Evolutionary conservation across 2,329 filamentous ascomycete genomes (phyloP).

Genomic region (Metarhizium robertsii): DNA sequence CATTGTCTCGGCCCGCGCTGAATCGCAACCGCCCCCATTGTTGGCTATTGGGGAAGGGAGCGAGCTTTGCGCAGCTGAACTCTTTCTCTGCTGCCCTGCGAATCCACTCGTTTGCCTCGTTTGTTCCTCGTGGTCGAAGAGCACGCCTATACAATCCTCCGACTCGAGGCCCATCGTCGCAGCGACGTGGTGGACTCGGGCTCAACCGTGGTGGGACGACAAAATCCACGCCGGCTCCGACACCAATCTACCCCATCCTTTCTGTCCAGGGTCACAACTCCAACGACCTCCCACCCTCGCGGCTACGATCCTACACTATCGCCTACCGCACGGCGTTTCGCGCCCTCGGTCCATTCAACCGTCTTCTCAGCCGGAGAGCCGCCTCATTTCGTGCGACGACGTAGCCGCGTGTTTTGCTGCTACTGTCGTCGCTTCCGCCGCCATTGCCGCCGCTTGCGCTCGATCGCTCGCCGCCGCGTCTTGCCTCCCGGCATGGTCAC

Average conservation of each 20-base stretch:
- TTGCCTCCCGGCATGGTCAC: slow-evolving; percentile 25
- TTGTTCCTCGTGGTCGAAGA: background rate
- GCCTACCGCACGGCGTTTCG: background rate
- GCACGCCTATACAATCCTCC: background rate
- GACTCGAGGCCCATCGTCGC: too few species aligned
- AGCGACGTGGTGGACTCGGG: background rate
- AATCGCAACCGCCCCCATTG: background rate
- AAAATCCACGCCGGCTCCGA: slow-evolving; percentile 1
- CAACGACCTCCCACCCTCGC: background rate
- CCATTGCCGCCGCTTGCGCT: background rate
- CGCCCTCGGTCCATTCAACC: background rate
- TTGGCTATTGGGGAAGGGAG: background rate
- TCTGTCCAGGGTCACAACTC: background rate
- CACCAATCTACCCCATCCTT: background rate
- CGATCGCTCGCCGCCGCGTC: slow-evolving; percentile 6
- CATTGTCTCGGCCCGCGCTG: background rate
- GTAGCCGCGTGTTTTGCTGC: background rate
- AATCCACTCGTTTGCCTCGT: background rate
- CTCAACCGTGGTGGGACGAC: background rate
- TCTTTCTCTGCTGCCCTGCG: background rate
- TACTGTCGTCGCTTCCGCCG: background rate
- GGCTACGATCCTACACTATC: slow-evolving; percentile 1
- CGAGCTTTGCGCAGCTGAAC: background rate
- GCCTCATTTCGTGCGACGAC: background rate
- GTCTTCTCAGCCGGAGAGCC: background rate